Evolutionary conservation across 495 filamentous ascomycete genomes (phyloP).

Genomic region (Extremus antarcticus): DNA sequence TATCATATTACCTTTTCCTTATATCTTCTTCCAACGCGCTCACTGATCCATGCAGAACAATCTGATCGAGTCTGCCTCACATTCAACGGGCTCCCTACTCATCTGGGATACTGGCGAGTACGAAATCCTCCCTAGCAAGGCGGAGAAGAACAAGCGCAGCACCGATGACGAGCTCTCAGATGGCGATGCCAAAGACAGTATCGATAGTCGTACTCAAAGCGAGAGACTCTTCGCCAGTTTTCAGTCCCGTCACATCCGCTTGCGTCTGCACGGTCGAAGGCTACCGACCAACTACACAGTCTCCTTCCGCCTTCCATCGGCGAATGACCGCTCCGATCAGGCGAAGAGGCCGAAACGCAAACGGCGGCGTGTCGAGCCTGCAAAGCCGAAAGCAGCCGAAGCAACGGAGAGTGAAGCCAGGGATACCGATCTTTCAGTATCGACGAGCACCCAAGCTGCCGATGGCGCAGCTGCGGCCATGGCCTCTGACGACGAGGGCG

Average conservation of each 20-base stretch:
- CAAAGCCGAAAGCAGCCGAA: background rate
- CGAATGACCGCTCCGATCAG: conserved; percentile 29
- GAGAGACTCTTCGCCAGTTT: conserved; percentile 46
- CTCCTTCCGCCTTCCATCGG: conserved; percentile 43
- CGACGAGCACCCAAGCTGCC: background rate
- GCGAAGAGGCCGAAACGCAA: conserved; percentile 12
- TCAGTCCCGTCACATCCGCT: conserved; percentile 46
- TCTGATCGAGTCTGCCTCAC: conserved; percentile 52
- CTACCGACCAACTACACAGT: conserved; percentile 50
- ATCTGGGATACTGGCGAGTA: conserved; percentile 66
- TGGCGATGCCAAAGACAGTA: conserved; percentile 7
- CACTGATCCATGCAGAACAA: conserved; percentile 42
- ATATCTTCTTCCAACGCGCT: background rate
- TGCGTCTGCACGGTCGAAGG: conserved; percentile 48
- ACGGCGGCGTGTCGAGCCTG: conserved; percentile 15
- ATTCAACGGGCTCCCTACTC: conserved; percentile 49
- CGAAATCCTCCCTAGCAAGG: conserved; percentile 40
- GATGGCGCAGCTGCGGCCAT: background rate
- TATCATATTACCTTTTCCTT: conserved; percentile 7
- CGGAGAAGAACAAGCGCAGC: conserved; percentile 21
- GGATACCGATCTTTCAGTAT: conserved; percentile 1
- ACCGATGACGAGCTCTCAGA: conserved; percentile 37
- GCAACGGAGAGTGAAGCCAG: background rate
- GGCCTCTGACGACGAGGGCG: conserved; percentile 21
- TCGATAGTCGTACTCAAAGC: conserved; percentile 31